Base-by-base conservation (phyloP, 257 asterid species). In the Vinca minor region DNA sequence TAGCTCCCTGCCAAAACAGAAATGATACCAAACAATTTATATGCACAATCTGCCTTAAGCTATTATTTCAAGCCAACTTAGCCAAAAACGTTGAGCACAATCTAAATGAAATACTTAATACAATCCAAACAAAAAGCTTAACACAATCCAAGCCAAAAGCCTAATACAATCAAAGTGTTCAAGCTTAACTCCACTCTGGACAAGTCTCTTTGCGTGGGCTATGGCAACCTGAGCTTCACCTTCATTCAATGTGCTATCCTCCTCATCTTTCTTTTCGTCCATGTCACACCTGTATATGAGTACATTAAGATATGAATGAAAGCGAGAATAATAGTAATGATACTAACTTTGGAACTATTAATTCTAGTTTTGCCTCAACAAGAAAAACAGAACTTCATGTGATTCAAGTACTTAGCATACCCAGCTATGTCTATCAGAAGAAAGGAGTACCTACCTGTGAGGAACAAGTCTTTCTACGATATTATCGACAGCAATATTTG, bases 241-340 rank as follows among this genome's bases (percentile, higher is more conserved):
- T 78, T 89, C 96, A 62, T 89, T 92, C 72, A 92, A 55, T 32
- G 96, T 85, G 76, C 96, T 92, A 67, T 87, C 94, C 83, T 87
- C 96, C 81, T 89, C 96, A 69, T 92, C 96, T 78, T 89, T 92
- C 84, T 87, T 92, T 82, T 92, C 98, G 70, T 92, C 98, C 95
- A 92, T 87, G 75, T 88, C 98, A 81, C 96, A 92, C 46, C 98
- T 92, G 86, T 35, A 69, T 62, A 3, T 31, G 9, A 52, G 17
- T 13, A 25, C 63, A 36, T 68, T n/a, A 41, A 26, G 32, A 29
- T 36, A 28, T 20, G 58, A 56, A 48, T 4, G n/a, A n/a, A 56
- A 26, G 34, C 47, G 59, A 57, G 8, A 48, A 59, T 4, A n/a
- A n/a, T n/a, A 46, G 39, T 34, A 47, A 17, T 31, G 18, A 2